These are phyloP conservation scores for Syzygium grande DNA, from an alignment of 345 rosid species.

Conservation along the genomic window DNA sequence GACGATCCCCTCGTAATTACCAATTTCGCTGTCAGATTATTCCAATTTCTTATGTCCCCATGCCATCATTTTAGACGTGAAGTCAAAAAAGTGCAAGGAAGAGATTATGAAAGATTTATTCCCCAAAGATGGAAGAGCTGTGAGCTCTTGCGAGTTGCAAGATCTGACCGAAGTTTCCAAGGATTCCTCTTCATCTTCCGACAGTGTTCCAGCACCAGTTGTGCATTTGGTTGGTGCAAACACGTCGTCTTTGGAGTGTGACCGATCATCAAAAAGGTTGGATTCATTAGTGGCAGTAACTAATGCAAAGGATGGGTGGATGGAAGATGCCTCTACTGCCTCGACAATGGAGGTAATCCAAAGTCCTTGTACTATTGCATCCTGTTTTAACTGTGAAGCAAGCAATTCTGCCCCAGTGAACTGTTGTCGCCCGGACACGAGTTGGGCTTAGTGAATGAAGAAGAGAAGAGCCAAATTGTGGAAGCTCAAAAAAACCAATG, in stretches of 20 bases:
- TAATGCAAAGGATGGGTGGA: no score
- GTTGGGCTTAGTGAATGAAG: no score
- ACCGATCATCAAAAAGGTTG: no score
- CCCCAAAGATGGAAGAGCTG: slow-evolving; percentile 1
- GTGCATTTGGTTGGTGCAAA: background rate
- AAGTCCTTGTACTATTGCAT: no score
- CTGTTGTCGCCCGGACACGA: no score
- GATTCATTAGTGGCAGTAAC: no score
- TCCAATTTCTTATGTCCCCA: background rate
- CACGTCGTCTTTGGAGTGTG: background rate
- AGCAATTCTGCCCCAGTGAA: no score
- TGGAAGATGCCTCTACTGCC: no score
- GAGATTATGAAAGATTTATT: slow-evolving; percentile 14
- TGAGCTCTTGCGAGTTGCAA: background rate
- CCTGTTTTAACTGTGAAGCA: no score
- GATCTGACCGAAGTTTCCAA: background rate
- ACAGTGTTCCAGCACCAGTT: background rate
- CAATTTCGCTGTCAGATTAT: background rate
- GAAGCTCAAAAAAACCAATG: background rate
- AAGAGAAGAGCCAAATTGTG: no score
- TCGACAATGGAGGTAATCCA: no score
- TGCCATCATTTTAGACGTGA: no score
- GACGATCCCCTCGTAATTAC: slow-evolving; percentile 23
- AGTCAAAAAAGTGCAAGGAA: slow-evolving; percentile 5
- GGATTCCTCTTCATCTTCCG: background rate